A percentile compares a stretch with the other conserved stretches of the same genome.
Conservation (phyloP, 2,329 filamentous ascomycete genomes). For the Ophiostoma sp. region DNA sequence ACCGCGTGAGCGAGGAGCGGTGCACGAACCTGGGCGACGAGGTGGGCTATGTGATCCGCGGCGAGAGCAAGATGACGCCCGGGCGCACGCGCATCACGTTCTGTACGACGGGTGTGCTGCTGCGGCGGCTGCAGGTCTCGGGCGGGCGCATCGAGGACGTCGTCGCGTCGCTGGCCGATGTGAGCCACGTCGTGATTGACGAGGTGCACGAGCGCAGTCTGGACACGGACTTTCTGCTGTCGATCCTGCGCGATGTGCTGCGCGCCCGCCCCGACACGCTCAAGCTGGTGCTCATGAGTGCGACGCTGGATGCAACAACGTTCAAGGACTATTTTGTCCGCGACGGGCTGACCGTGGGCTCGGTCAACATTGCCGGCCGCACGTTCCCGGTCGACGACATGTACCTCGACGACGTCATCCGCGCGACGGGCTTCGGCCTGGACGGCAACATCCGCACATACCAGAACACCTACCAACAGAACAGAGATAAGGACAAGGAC, state of each 20-base stretch:
- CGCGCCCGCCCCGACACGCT: conserved; percentile 62
- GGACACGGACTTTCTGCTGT: conserved; percentile 89
- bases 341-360: conserved; percentile 62
- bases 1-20: conserved; percentile 88
- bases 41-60: conserved; percentile 85
- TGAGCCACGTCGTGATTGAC: conserved; percentile 92
- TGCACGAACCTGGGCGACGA: conserved; percentile 69
- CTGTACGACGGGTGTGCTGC: conserved; percentile 87
- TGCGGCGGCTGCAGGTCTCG: conserved; percentile 85
- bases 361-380: conserved; percentile 79
- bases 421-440: conserved; percentile 64
- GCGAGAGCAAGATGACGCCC: conserved; percentile 66
- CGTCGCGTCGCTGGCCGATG: conserved; percentile 72
- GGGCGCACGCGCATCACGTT: conserved; percentile 79
- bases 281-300: conserved; percentile 92
- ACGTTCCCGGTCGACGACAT: conserved; percentile 87
- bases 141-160: conserved; percentile 76
- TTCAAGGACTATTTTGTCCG: conserved; percentile 80
- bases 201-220: conserved; percentile 94
- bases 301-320: conserved; percentile 80
- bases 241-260: conserved; percentile 77
- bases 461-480: not conserved
- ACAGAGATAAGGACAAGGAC: conserved; percentile 8
- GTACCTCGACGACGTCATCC: conserved; percentile 82
- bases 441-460: conserved; percentile 26